Conservation (phyloP, 306 rosid species). For the Vicia villosa region DNA sequence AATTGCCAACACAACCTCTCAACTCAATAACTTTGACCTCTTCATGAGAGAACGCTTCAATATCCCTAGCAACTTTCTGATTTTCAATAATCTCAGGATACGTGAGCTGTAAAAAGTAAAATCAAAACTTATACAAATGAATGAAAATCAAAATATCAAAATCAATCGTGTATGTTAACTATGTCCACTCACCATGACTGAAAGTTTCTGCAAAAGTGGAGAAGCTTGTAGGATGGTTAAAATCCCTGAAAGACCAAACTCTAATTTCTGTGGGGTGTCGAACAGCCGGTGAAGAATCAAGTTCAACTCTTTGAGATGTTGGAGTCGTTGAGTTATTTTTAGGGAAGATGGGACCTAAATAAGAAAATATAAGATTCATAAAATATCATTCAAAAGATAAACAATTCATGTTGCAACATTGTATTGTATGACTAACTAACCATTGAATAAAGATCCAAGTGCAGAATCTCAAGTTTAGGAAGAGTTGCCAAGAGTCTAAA, state of each 20-base stretch:
- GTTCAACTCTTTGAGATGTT: constrained; percentile 4
- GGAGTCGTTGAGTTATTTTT: neutral
- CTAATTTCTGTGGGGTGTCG: no score
- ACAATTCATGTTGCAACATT: no score
- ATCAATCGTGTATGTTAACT: neutral
- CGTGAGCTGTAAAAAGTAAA: neutral
- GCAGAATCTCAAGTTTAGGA: constrained; percentile 17
- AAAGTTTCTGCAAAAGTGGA: constrained; percentile 11
- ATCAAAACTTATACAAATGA: neutral
- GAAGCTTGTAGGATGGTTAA: constrained; percentile 1
- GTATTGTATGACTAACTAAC: neutral
- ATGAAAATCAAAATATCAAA: neutral
- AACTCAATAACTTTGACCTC: constrained; percentile 4
- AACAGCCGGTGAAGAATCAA: neutral
- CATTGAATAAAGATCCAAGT: neutral
- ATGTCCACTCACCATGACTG: neutral
- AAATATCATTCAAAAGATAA: neutral
- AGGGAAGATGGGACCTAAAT: neutral
- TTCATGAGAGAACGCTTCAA: neutral
- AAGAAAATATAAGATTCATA: neutral
- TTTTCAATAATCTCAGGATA: neutral
- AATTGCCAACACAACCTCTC: constrained; percentile 8
- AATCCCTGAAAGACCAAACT: neutral
- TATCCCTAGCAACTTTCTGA: neutral
- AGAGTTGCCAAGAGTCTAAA: neutral